These are phyloP conservation scores for Hortiboletus campestris DNA, from an alignment of 768 basidiomycete species.

Conservation along the genomic window DNA sequence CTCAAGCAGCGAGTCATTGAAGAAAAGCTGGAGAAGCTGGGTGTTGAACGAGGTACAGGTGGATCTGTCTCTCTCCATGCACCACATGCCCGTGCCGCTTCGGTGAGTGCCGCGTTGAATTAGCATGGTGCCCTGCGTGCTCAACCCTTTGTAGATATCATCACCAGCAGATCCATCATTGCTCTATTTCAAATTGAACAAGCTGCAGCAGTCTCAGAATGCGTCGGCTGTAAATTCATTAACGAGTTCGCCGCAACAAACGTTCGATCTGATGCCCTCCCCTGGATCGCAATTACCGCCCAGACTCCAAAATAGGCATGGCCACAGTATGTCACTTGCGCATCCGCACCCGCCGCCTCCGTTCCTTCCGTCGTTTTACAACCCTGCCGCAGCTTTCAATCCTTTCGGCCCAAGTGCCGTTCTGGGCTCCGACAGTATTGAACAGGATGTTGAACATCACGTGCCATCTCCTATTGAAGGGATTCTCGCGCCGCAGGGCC, in stretches of 20 bases:
- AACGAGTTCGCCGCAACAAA: slow-evolving; percentile 64
- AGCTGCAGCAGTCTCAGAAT: slow-evolving; percentile 70
- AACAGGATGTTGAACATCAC: slow-evolving; percentile 26
- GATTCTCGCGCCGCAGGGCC: slow-evolving; percentile 57
- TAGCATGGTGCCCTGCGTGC: slow-evolving; percentile 14
- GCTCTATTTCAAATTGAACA: slow-evolving; percentile 79
- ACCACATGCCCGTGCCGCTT: slow-evolving; percentile 80
- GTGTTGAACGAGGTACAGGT: slow-evolving; percentile 64
- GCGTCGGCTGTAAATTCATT: slow-evolving; percentile 51
- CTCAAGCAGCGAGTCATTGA: slow-evolving; percentile 73
- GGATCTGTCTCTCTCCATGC: slow-evolving; percentile 60
- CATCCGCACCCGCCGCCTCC: slow-evolving; percentile 40
- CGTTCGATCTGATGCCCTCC: slow-evolving; percentile 52
- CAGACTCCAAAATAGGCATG: slow-evolving; percentile 57
- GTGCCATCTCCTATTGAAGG: slow-evolving; percentile 26
- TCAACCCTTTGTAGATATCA: slow-evolving; percentile 57
- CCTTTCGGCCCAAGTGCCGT: slow-evolving; percentile 62
- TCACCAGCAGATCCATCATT: slow-evolving; percentile 88
- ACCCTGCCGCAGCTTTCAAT: slow-evolving; percentile 48
- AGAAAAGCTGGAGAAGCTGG: slow-evolving; percentile 76
- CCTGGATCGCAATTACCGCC: slow-evolving; percentile 39
- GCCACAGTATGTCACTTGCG: slow-evolving; percentile 72
- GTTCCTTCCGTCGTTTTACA: slow-evolving; percentile 34
- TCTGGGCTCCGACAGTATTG: slow-evolving; percentile 49
- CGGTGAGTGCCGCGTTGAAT: slow-evolving; percentile 50